These are phyloP conservation scores for Discostella stelligeroides DNA, from an alignment of 108 stramenopile species.

Conservation along the genomic window DNA sequence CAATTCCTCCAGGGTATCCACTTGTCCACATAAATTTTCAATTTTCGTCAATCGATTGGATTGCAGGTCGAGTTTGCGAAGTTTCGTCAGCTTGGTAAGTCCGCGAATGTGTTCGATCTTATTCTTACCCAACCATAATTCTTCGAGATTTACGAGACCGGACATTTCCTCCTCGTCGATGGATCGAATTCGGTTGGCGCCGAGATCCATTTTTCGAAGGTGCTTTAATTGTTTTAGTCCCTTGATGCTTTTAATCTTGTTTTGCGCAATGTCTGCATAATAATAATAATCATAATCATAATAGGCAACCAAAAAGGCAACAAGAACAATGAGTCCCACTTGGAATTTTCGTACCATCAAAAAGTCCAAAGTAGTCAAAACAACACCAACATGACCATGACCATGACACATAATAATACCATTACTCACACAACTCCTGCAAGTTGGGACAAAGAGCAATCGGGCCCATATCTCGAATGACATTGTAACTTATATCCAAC, in stretches of 20 bases:
- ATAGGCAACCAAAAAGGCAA: neutral
- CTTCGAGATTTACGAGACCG: constrained; percentile 76
- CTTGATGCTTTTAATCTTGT: constrained; percentile 91
- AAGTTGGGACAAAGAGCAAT: constrained; percentile 72
- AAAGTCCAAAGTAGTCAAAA: constrained; percentile 9
- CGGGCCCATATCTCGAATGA: constrained; percentile 85
- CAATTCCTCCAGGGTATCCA: constrained; percentile 90
- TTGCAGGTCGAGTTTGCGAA: constrained; percentile 86
- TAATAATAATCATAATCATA: too few species aligned
- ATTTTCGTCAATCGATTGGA: constrained; percentile 89
- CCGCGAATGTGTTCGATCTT: constrained; percentile 87
- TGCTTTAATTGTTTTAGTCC: constrained; percentile 74
- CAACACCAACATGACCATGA: too few species aligned
- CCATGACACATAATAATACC: too few species aligned
- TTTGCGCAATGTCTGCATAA: constrained; percentile 88
- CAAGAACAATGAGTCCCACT: neutral
- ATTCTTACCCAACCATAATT: constrained; percentile 91
- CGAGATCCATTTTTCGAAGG: constrained; percentile 91
- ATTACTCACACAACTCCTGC: constrained; percentile 78
- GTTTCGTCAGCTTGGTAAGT: constrained; percentile 73
- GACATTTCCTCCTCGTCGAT: constrained; percentile 72
- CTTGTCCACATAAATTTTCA: constrained; percentile 67
- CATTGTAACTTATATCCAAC: constrained; percentile 92
- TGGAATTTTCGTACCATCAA: neutral
- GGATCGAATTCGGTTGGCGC: constrained; percentile 93